Evolutionary conservation across 2,329 filamentous ascomycete species (phyloP), one percentile per base, ranked within the genome.

Genomic region (Arthroderma sp.): DNA sequence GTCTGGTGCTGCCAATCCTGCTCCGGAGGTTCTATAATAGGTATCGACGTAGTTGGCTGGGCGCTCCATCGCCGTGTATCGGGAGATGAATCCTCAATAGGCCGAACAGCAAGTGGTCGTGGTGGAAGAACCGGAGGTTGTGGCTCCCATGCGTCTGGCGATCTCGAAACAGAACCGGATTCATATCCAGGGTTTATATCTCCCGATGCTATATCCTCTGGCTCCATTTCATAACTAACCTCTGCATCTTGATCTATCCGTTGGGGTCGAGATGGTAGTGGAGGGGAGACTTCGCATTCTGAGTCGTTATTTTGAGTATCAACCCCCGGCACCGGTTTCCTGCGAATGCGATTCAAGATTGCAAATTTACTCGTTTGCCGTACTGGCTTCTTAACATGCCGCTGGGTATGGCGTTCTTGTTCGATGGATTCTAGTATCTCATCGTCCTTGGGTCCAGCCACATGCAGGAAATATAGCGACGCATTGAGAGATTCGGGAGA

Each of bases 391-490:
- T 56, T 55, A 21, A 58, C 39, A 17, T 54, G 39, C 5, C 43
- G 19, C 37, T 53, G 56, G 6, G 37, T 19, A 17, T 51, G 44
- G 15, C 58, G 68, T 57, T 74, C 68, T 51, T 69, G 63, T 60
- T 74, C 71, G 52, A 70, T 65, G 61, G 72, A 67, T 53, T 72
- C 65, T 15, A 74, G 66, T 21, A 76, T 60, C 47, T 64, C 65
- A 25, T 76, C 71, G 61, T 87, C 81, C 39, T 81, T 77, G 2
- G 81, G 80, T 1, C 79, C 77, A 59, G 88, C 81, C 39, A 94
- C 80, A 71, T 97, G 91, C 56, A 96, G 76, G 68, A 93, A 97
- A 73, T 97, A 98, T 4, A 98, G 79, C 13, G 86, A 95, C 65
- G 84, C 88, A 57, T 86, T 82, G 53, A 98, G 85, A 68, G 96